phyloP scores from a whole-genome alignment of 192 early-diverging fungal species.

The Coemansia sp. region DNA sequence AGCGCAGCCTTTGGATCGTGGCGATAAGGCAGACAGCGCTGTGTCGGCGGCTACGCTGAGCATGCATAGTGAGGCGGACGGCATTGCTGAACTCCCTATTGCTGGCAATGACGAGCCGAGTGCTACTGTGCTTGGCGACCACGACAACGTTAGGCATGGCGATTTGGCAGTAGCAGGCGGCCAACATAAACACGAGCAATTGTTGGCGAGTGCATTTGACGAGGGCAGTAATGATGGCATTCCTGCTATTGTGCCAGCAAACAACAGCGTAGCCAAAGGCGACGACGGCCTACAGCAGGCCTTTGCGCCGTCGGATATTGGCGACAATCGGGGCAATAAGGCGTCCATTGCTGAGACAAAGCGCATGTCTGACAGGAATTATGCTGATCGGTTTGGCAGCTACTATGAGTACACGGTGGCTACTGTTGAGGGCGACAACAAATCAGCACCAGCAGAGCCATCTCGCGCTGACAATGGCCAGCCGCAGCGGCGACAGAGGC shows the following conservation, averaged over 20 bases:
- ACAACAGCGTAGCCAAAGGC: not conserved
- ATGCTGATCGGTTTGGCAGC: constrained; percentile 36
- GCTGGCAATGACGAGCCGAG: not conserved
- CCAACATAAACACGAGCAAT: not conserved
- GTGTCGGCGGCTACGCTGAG: not conserved
- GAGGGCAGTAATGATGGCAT: not conserved
- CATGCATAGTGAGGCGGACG: not conserved
- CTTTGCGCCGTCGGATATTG: not conserved
- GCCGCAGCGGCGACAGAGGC: not conserved
- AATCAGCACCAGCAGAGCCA: not conserved
- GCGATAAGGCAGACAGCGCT: not conserved
- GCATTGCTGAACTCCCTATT: not conserved
- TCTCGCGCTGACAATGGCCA: not conserved
- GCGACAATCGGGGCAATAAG: constrained; percentile 1
- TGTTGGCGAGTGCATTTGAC: not conserved
- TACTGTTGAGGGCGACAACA: constrained; percentile 17
- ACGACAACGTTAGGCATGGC: not conserved
- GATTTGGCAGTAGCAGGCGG: not conserved
- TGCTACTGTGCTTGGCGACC: not conserved
- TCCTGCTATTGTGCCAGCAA: not conserved
- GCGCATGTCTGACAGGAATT: constrained; percentile 4
- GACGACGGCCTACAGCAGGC: no score
- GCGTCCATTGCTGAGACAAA: not conserved
- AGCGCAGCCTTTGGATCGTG: not conserved
- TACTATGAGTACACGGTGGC: constrained; percentile 29